Evolutionary conservation across 176 grass and related monocot species (phyloP).

Genomic region (Microstegium vimineum): DNA sequence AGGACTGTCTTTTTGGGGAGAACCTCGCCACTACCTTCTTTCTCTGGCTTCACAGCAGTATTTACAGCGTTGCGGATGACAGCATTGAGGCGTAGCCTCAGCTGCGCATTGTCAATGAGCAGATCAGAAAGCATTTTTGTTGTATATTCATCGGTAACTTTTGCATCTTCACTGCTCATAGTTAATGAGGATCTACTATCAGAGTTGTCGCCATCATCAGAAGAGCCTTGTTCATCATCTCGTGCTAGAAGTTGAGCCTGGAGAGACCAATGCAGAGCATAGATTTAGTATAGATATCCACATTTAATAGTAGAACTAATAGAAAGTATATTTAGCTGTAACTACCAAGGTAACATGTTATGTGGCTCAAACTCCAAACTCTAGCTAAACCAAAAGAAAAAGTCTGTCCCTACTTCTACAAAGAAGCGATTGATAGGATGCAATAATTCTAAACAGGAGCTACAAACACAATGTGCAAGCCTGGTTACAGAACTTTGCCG

Average conservation of each 20-base stretch:
- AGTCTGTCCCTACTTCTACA: not conserved
- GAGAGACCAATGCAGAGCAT: not conserved
- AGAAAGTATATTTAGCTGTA: not conserved
- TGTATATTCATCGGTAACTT: constrained; percentile 49
- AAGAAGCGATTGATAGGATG: not conserved
- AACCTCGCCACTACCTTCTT: constrained; percentile 50
- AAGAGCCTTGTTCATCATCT: constrained; percentile 52
- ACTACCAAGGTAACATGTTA: not conserved
- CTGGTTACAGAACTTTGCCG: not conserved
- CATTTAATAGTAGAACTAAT: not conserved
- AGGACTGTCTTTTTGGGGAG: constrained; percentile 69
- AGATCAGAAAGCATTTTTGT: constrained; percentile 74
- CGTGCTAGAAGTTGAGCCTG: constrained; percentile 84
- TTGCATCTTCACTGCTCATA: constrained; percentile 39
- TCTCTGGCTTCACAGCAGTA: constrained; percentile 56
- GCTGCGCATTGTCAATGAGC: constrained; percentile 78
- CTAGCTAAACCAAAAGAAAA: not conserved
- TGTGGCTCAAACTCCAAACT: not conserved
- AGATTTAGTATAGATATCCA: not conserved
- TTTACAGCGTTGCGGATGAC: constrained; percentile 57
- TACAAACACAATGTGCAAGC: not conserved
- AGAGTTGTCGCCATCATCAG: constrained; percentile 41
- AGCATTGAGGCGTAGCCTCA: constrained; percentile 74
- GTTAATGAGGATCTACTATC: constrained; percentile 45
- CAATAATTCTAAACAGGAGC: not conserved